Base-by-base conservation (phyloP, 2,329 filamentous ascomycete species). In the Fusarium napiforme region DNA sequence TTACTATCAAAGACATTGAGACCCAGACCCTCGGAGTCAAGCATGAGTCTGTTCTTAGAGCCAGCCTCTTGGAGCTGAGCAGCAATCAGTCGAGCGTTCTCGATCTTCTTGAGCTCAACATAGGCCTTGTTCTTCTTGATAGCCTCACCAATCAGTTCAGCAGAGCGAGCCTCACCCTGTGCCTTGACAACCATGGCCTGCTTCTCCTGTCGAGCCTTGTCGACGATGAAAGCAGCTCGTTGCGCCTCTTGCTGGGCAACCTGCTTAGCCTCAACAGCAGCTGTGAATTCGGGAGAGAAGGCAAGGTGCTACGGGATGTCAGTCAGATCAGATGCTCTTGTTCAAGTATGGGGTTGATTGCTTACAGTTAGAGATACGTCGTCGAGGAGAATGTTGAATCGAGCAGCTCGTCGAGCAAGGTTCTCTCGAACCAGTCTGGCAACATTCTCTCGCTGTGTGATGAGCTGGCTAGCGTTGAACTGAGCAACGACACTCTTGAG, bases 41-140 rank as follows among this genome's bases (percentile, higher is more conserved):
- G 88, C 84, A 98, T 94, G 78, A 99, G 87, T 85, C 96, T 96
- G 87, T 99, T 99, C 86, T 91, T 92, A 82, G 93, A 92, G 68
- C 93, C 93, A 65, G 88, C 89, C 83, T 97, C 94, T 84, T 98
- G 94, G 78, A 99, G 83, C 77, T 97, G 92, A 77, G 88, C 84
- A n/a, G 96, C 96, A 83, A 99, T 97, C 64, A 90, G 89, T 76
- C 94, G 90, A 11, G 96, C 96, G 80, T 98, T 99, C 87, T 99
- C 96, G 79, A 99, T 97, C 88, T 97, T 96, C 86, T 97, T 94
- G 81, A 99, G 90, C 85, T 98, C 96, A 73, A 99, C 91, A 83
- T 99, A 99, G 75, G 94, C 93, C 86, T 95, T 93, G 87, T 90
- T 97, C 93, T 98, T 99, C 93, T 98, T 99, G 91, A 99, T 97